Conservation (phyloP, 768 basidiomycete genomes). For the Cyathus striatus region DNA sequence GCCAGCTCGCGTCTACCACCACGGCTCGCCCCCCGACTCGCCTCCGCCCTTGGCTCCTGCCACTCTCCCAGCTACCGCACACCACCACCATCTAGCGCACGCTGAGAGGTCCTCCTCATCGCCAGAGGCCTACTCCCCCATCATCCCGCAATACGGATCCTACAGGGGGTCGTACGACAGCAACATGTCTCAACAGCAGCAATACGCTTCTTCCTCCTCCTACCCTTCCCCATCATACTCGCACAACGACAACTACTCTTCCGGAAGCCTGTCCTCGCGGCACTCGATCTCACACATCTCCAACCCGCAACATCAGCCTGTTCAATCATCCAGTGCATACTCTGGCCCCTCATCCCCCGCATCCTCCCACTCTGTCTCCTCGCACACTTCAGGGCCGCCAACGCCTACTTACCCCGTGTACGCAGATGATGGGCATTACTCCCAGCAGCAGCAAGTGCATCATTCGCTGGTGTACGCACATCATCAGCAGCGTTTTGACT, state of each 20-base stretch:
- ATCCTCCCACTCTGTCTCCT: slow-evolving; percentile 44
- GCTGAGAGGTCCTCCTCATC: too few relatives aligned
- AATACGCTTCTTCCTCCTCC: slow-evolving; percentile 21
- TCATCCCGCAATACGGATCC: too few relatives aligned
- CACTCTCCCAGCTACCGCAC: slow-evolving; percentile 35
- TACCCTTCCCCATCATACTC: too few relatives aligned
- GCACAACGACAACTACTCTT: too few relatives aligned
- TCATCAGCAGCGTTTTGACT: slow-evolving; percentile 38
- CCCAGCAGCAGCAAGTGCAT: slow-evolving; percentile 21
- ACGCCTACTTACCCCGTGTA: slow-evolving; percentile 43
- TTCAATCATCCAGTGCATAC: not conserved
- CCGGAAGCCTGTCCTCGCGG: too few relatives aligned
- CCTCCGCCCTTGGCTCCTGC: slow-evolving; percentile 52
- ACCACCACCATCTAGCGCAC: slow-evolving; percentile 24
- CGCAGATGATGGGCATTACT: slow-evolving; percentile 36
- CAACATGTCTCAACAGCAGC: slow-evolving; percentile 14
- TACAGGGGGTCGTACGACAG: slow-evolving; percentile 29
- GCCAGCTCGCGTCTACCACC: too few relatives aligned
- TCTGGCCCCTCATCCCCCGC: slow-evolving; percentile 43
- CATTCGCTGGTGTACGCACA: not conserved
- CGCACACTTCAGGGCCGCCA: slow-evolving; percentile 36
- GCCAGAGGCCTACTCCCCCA: too few relatives aligned
- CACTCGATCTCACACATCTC: slow-evolving; percentile 59
- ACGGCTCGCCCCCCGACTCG: slow-evolving; percentile 54
- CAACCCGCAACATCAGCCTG: slow-evolving; percentile 34